phyloP scores from a whole-genome alignment of 2,329 filamentous ascomycete genomes.

The Harringtonia lauricola region DNA sequence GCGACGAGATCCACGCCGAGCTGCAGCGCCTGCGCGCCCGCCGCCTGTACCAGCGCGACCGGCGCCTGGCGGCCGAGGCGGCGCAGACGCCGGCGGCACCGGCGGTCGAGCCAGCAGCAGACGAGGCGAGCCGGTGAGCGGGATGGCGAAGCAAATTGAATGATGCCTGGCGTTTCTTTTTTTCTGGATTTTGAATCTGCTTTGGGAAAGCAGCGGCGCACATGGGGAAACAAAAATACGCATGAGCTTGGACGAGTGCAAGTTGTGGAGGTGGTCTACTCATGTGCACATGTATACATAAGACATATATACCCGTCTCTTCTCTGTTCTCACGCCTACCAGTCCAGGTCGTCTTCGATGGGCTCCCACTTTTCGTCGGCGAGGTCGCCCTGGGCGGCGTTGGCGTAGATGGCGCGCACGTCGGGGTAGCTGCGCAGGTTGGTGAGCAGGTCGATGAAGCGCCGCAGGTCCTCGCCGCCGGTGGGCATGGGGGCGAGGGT shows the following conservation, averaged over 20 bases:
- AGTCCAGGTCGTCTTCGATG: conserved; percentile 40
- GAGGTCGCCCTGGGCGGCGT: conserved; percentile 42
- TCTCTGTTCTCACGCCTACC: conserved; percentile 13
- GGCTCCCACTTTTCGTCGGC: conserved; percentile 42
- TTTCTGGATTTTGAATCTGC: not conserved
- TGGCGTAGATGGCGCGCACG: conserved; percentile 72
- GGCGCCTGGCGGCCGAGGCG: conserved; percentile 29
- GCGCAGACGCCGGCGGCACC: conserved; percentile 13
- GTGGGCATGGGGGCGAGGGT: conserved; percentile 56
- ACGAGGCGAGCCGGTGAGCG: conserved; percentile 1
- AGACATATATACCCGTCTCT: too few species aligned
- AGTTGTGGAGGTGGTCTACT: not conserved
- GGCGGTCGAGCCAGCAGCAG: conserved; percentile 1
- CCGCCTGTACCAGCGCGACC: conserved; percentile 69
- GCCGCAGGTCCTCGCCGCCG: conserved; percentile 38
- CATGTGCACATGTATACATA: not conserved
- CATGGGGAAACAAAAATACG: too few species aligned
- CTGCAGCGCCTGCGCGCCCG: conserved; percentile 56
- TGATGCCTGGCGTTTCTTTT: too few species aligned
- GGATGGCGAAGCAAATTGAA: too few species aligned
- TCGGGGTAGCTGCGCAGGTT: conserved; percentile 55
- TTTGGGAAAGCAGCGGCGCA: too few species aligned
- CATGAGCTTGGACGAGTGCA: not conserved
- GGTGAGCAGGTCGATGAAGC: conserved; percentile 48
- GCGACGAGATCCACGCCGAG: conserved; percentile 75